Base-by-base conservation (phyloP, 1,139 yeast species). In the Blastobotrys petasosporus region DNA sequence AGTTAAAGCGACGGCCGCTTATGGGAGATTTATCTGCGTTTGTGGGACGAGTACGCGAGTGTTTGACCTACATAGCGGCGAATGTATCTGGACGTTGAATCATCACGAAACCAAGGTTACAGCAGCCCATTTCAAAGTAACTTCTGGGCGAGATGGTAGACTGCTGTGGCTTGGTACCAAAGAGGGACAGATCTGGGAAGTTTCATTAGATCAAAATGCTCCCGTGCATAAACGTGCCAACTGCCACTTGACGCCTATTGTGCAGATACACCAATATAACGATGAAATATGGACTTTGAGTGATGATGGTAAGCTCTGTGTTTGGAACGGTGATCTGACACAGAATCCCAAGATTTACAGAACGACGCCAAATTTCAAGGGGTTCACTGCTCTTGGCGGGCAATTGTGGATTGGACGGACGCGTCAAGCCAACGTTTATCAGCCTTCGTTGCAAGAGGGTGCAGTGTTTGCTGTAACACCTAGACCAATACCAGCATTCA, bases 261-360 rank as follows among this genome's bases (percentile, higher is more conserved):
- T 59, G 4, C 53, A 54, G 10, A 63, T 65, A 12, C 55, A 55
- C 35, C 45, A 40, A 13, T 53, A 54, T 9, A 55, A 54, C 7
- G 45, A 50, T 13, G 57, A 54, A 9, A 51, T 64, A 44, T 67
- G 70, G 68, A 62, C 71, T 1, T 40, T 70, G 40, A 68, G 70
- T 39, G 69, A 64, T 3, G 71, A 67, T 32, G 74, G 74, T 1
- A 64, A 66, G 39, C 47, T 69, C 1, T 62, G 64, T 44, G 52
- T 66, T 2, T 70, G 74, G 74, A 53, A 54, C 8, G 51, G 51
- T 3, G 54, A 52, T 23, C 42, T 65, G 23, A 45, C 54, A 12
- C 54, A 50, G 11, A 51, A 55, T 2, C 69, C 70, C 16, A 54
- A 57, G 37, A 51, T 67, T 0, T 58, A 53, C 35, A 57, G 71